These are phyloP conservation scores for Ophiognomonia clavigignenti-juglandacearum DNA, from an alignment of 2,329 filamentous ascomycete species.

Conservation along the genomic window DNA sequence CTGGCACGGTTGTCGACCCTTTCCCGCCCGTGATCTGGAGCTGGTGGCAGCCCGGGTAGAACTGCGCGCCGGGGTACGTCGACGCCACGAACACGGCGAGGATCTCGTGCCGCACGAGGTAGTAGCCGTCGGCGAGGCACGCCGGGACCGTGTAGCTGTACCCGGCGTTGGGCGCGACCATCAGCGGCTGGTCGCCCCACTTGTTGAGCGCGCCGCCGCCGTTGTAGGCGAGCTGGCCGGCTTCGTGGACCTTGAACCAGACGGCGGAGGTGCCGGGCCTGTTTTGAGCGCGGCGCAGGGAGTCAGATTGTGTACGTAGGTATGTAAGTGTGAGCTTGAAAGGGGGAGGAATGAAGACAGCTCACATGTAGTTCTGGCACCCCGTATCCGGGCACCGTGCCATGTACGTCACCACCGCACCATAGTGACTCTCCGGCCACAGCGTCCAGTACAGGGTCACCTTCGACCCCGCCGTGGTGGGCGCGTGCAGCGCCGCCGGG, in stretches of 20 bases:
- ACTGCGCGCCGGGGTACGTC: constrained; percentile 48
- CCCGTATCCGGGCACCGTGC: constrained; percentile 49
- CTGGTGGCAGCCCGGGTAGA: constrained; percentile 56
- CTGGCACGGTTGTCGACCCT: constrained; percentile 36
- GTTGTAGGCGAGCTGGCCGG: constrained; percentile 23
- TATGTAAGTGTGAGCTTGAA: not conserved
- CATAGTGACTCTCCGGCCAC: constrained; percentile 45
- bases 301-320: constrained; percentile 9
- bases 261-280: constrained; percentile 29
- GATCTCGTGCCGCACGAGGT: constrained; percentile 55
- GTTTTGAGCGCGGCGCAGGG: not conserved
- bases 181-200: constrained; percentile 41
- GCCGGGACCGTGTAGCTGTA: constrained; percentile 50
- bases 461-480: constrained; percentile 46
- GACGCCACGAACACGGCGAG: constrained; percentile 47
- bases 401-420: constrained; percentile 56
- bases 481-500: constrained; percentile 49
- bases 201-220: constrained; percentile 43
- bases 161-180: constrained; percentile 35
- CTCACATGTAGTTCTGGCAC: constrained; percentile 42
- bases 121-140: constrained; percentile 48
- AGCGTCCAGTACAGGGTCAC: constrained; percentile 52
- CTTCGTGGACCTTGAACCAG: constrained; percentile 53
- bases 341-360: not conserved
- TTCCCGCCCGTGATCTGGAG: constrained; percentile 44